Conservation (phyloP, 2,329 filamentous ascomycete genomes). For the Neocatenulostroma microsporum region DNA sequence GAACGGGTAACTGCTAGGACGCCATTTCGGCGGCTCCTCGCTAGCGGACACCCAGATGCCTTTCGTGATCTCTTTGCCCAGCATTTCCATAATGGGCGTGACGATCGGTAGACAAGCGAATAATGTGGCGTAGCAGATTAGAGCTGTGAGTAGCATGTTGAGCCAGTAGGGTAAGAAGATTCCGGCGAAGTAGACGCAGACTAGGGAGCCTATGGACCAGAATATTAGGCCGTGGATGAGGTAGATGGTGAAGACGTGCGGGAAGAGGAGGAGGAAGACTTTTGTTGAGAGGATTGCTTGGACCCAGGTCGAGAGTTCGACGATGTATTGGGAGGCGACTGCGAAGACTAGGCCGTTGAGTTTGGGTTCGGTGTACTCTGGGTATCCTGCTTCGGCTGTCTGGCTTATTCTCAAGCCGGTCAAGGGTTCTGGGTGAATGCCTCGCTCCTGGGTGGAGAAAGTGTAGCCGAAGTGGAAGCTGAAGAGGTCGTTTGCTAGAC, state of each 20-base stretch:
- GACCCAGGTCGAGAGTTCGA: constrained; percentile 30
- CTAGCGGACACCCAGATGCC: constrained; percentile 31
- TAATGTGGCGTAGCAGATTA: constrained; percentile 30
- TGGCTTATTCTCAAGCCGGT: constrained; percentile 32
- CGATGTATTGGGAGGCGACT: constrained; percentile 26
- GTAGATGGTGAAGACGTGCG: constrained; percentile 45
- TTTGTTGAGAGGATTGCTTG: constrained; percentile 37
- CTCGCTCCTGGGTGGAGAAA: constrained; percentile 30
- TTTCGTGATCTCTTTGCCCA: constrained; percentile 33
- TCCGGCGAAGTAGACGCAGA: constrained; percentile 30
- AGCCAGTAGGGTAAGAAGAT: constrained; percentile 28
- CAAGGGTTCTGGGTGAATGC: constrained; percentile 36
- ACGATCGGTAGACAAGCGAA: constrained; percentile 29
- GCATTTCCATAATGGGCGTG: constrained; percentile 32
- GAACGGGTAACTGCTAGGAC: constrained; percentile 20
- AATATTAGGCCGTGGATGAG: constrained; percentile 42
- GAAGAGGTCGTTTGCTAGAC: constrained; percentile 32
- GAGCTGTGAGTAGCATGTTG: constrained; percentile 31
- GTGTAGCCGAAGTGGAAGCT: constrained; percentile 30
- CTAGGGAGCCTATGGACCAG: constrained; percentile 36
- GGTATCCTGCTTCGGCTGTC: constrained; percentile 32
- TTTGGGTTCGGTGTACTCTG: constrained; percentile 38
- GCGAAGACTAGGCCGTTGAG: constrained; percentile 39
- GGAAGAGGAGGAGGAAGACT: constrained; percentile 38
- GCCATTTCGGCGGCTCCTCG: constrained; percentile 28